Evolutionary conservation across 768 basidiomycete genomes (phyloP), one percentile per base, ranked within the genome.

Genomic region (Tulasnella sp.): DNA sequence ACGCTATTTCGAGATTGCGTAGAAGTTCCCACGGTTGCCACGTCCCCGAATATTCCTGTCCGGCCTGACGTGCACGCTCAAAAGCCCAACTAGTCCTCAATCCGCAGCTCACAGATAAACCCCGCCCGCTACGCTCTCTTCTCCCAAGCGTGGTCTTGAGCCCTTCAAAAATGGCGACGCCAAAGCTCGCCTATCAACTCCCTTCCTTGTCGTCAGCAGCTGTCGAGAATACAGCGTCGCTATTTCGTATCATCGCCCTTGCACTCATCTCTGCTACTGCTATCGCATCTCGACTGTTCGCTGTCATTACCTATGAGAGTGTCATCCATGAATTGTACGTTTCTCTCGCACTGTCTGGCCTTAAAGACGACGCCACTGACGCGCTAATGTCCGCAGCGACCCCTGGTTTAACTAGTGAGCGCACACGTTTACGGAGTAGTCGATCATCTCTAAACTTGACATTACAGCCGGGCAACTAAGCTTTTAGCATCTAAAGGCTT

Each of bases 331-430:
- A 98, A 84, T 98, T 98, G 95, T 97, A 75, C 77, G 94, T 86
- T 0, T 59, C 77, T 62, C 74, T 74, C 76, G 72, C 69, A 72
- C 44, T 26, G 34, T 72, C 17, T n/a, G 41, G 72, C 42, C 14
- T 37, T 17, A 22, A 52, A 6, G 52, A 41, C 36, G 39, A n/a
- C 37, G 19, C 12, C 39, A 72, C 59, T 72, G 16, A 72, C 71
- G 14, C 35, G 14, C 36, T 17, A 11, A 34, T 71, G 14, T 72
- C 37, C 41, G 29, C 62, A 96, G 95, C 79, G 95, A 97, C 78
- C 94, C 95, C 75, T 98, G 97, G 97, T 98, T 99, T 82, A 98
- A 99, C 81, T 98, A 91, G 94, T 97, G 80, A 81, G 93, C 87
- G 19, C 68, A 41, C 36, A 42, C 39, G 37, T 22, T 19, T 59